Percentiles rank a stretch among this genome's conserved stretches.
phyloP scores from a whole-genome alignment of 2,329 filamentous ascomycete genomes.

The Colletotrichum cordylinicola region DNA sequence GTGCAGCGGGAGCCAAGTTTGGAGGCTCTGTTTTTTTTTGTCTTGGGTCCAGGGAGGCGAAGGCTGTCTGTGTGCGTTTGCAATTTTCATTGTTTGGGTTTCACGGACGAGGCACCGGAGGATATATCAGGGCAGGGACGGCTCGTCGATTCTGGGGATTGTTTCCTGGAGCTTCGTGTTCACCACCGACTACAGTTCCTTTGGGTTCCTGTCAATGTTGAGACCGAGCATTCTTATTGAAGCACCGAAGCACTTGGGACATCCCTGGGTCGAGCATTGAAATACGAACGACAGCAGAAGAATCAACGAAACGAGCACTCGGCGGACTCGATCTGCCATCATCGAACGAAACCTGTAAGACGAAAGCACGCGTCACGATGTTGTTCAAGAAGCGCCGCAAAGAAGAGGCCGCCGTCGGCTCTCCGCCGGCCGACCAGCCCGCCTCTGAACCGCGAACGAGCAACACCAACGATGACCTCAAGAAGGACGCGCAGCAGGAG shows the following conservation, averaged over 20 bases:
- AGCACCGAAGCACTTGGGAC: background rate
- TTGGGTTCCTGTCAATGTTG: background rate
- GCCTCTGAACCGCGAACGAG: constrained; percentile 9
- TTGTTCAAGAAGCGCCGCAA: constrained; percentile 11
- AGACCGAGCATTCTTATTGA: accelerated
- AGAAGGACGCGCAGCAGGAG: background rate
- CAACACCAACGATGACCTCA: constrained; percentile 2
- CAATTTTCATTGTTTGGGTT: background rate
- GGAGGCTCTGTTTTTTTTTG: constrained; percentile 9
- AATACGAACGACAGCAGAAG: background rate
- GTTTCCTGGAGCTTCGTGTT: background rate
- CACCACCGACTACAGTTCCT: background rate
- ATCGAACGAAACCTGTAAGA: background rate
- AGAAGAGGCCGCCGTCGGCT: background rate
- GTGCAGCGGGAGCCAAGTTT: constrained; percentile 19
- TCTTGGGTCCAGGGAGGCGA: background rate
- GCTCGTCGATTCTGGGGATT: background rate
- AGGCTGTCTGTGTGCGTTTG: background rate
- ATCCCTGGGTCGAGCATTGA: background rate
- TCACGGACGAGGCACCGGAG: background rate
- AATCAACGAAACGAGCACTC: background rate
- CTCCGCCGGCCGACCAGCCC: background rate
- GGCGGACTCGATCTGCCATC: background rate
- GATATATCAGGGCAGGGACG: background rate
- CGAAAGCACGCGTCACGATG: background rate